Conservation (phyloP, 495 filamentous ascomycete genomes). For the Ascodesmis nigricans region DNA sequence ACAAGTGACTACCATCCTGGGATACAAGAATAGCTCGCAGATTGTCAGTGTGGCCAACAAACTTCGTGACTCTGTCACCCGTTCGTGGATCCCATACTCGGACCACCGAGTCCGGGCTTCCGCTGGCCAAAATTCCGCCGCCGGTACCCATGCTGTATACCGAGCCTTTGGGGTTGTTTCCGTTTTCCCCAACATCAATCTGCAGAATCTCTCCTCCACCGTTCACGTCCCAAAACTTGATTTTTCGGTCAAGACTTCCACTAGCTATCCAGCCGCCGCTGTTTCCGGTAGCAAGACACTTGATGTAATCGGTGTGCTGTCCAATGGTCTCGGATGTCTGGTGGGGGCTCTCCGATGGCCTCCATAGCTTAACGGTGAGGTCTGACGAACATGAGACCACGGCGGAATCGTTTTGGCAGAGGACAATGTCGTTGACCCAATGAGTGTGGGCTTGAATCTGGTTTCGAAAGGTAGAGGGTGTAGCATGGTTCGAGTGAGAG, state of each 20-base stretch:
- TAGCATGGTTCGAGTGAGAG: slow-evolving; percentile 23
- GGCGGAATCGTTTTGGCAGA: slow-evolving; percentile 59
- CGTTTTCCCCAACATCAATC: slow-evolving; percentile 58
- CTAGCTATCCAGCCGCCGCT: slow-evolving; percentile 78
- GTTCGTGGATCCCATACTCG: slow-evolving; percentile 80
- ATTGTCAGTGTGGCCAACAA: slow-evolving; percentile 95
- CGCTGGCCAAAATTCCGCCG: slow-evolving; percentile 57
- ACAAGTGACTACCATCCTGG: slow-evolving; percentile 65
- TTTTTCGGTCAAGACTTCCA: slow-evolving; percentile 82
- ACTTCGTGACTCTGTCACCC: slow-evolving; percentile 80
- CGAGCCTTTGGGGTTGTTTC: slow-evolving; percentile 67
- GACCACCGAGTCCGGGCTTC: slow-evolving; percentile 84
- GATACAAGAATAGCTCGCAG: slow-evolving; percentile 78
- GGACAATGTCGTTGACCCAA: slow-evolving; percentile 93
- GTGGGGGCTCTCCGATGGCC: slow-evolving; percentile 50
- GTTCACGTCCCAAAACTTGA: slow-evolving; percentile 80
- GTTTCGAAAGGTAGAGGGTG: slow-evolving; percentile 47
- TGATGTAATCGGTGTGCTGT: slow-evolving; percentile 88
- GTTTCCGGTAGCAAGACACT: slow-evolving; percentile 62
- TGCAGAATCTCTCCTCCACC: slow-evolving; percentile 64
- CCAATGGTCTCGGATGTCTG: slow-evolving; percentile 62
- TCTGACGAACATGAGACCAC: slow-evolving; percentile 90
- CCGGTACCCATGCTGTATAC: slow-evolving; percentile 72
- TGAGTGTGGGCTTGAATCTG: slow-evolving; percentile 97
- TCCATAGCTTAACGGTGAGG: slow-evolving; percentile 84